Conservation (phyloP, 768 basidiomycete genomes). For the Macrocybe gigantea region DNA sequence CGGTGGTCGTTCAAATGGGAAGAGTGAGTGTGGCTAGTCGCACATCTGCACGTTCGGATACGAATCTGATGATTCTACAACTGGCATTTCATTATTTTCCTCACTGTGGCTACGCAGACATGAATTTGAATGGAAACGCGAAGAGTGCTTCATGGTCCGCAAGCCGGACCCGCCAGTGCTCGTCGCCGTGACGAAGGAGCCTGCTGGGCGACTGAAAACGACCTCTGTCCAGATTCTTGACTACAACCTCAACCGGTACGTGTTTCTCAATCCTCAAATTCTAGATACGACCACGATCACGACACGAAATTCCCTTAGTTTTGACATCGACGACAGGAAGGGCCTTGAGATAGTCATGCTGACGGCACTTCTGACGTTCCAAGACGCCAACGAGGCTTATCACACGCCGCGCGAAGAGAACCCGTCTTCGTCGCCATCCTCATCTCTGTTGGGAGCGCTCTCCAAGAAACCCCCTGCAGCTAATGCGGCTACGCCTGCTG, state of each 20-base stretch:
- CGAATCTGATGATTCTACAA: background rate
- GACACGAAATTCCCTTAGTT: slow-evolving; percentile 33
- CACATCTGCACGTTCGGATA: no score
- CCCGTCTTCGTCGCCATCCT: background rate
- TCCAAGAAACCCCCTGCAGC: background rate
- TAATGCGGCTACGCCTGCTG: background rate
- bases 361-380: slow-evolving; percentile 71
- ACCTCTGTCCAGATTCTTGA: slow-evolving; percentile 72
- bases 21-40: slow-evolving; percentile 43
- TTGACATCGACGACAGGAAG: slow-evolving; percentile 81
- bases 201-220: slow-evolving; percentile 58
- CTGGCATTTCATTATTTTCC: background rate
- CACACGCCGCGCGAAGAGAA: slow-evolving; percentile 25
- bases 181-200: slow-evolving; percentile 76
- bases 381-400: slow-evolving; percentile 58
- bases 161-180: slow-evolving; percentile 87
- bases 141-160: slow-evolving; percentile 76
- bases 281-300: background rate
- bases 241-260: slow-evolving; percentile 75
- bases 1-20: slow-evolving; percentile 82
- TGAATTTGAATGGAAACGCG: slow-evolving; percentile 81
- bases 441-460: slow-evolving; percentile 2
- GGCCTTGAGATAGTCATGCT: slow-evolving; percentile 80
- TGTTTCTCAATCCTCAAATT: slow-evolving; percentile 4
- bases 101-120: slow-evolving; percentile 38